A percentile compares a stretch with the other conserved stretches of the same genome.
phyloP scores from a whole-genome alignment of 23 red algal genomes.

The Agarophyton chilense region DNA sequence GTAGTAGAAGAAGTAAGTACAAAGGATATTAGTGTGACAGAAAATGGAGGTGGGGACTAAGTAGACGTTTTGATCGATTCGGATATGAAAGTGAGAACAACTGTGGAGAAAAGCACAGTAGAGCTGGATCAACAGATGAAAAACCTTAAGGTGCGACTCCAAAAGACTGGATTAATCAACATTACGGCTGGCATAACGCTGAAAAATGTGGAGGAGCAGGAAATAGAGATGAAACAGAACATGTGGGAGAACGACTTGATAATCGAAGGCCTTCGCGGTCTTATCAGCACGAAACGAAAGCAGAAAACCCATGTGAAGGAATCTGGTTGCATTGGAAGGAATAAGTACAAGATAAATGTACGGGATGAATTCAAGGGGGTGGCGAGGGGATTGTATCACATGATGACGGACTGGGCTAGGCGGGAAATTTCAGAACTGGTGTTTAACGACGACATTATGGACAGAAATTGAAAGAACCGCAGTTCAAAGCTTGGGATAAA shows the following conservation, averaged over 20 bases:
- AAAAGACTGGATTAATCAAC: not conserved
- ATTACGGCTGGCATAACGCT: not conserved
- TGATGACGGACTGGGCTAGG: not conserved
- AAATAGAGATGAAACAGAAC: not conserved
- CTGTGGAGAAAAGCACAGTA: not conserved
- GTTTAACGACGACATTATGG: not conserved
- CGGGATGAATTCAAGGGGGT: constrained; percentile 4
- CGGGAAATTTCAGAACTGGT: not conserved
- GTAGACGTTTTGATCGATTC: not conserved
- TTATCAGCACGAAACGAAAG: not conserved
- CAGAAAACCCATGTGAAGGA: not conserved
- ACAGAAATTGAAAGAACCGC: not conserved
- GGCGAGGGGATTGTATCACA: not conserved
- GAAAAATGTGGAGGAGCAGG: not conserved
- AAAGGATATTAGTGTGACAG: no score
- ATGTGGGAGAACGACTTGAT: not conserved
- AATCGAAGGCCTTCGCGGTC: not conserved
- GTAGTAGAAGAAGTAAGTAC: no score
- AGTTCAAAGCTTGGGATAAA: no score
- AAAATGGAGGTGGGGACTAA: not conserved
- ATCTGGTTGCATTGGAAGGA: not conserved
- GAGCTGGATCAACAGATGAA: not conserved
- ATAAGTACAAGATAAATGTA: not conserved
- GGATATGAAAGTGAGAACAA: not conserved
- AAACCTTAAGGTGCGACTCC: not conserved